phyloP scores from a whole-genome alignment of 129 eudicot species.

The Centella asiatica region DNA sequence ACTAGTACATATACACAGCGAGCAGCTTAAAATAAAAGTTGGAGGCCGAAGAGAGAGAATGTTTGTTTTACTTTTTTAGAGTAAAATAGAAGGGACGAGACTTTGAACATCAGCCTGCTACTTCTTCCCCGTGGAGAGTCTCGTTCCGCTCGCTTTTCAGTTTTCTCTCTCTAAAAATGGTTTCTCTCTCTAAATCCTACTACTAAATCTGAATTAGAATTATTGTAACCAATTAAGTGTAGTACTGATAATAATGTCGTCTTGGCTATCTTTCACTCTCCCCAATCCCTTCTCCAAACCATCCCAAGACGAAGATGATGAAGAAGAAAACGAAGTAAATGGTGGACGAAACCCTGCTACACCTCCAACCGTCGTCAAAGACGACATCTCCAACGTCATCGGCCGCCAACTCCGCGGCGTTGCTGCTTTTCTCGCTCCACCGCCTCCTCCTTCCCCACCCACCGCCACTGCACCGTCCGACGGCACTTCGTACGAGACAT shows the following conservation, averaged over 20 bases:
- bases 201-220: too few species aligned
- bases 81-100: too few species aligned
- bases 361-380: conserved; percentile 12
- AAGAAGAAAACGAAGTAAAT: background rate
- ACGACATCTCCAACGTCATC: conserved; percentile 39
- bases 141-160: too few species aligned
- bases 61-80: too few species aligned
- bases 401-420: conserved; percentile 48
- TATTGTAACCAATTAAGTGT: too few species aligned
- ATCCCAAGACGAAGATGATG: conserved; percentile 14
- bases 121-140: too few species aligned
- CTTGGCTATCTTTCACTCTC: conserved; percentile 19
- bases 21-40: too few species aligned
- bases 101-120: too few species aligned
- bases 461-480: background rate
- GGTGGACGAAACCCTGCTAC: conserved; percentile 18
- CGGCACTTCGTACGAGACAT: conserved; percentile 13
- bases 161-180: too few species aligned
- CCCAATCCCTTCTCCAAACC: conserved; percentile 30
- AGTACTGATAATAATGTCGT: background rate
- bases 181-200: too few species aligned
- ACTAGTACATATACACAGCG: too few species aligned
- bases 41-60: too few species aligned
- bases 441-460: conserved; percentile 24
- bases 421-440: conserved; percentile 64